Evolutionary conservation across 2,329 filamentous ascomycete genomes (phyloP), one percentile per base, ranked within the genome.

Genomic region (Oidium heveae): DNA sequence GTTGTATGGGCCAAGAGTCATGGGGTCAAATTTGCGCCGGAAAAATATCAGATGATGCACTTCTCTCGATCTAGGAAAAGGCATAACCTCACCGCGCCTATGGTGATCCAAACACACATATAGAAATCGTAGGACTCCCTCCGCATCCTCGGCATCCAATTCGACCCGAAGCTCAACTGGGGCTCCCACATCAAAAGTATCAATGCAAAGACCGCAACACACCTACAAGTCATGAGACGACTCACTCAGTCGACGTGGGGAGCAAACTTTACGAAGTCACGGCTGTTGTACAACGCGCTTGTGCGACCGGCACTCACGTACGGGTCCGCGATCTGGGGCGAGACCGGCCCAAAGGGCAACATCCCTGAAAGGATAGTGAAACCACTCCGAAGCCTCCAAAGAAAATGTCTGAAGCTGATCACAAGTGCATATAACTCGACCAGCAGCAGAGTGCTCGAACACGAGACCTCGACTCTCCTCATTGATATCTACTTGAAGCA

Each of bases 181-280:
- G 20, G 50, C n/a, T 18, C 32, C 1, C 50, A 52, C 34, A 15
- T 52, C 10, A 52, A 52, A 22, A 52, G 18, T 36, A 37, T 52
- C 18, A 10, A 37, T 22, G 33, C 16, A 15, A 52, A 24, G 34
- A n/a, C 33, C 20, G 50, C 18, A 20, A 20, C 32, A n/a, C 33
- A 37, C 5, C n/a, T 52, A 22, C 33, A 52, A 32, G 16, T 37
- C 6, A 37, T 52, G 33, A 52, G 50, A 37, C 37, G 50, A 39
- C 50, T 52, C n/a, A 39, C 50, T 15, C 50, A 52, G 34, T 52
- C 32, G n/a, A 52, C 50, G 34, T 52, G 50, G 50, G 32, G 33
- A 37, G 50, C 50, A 20, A 52, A 16, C 12, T 52, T 52, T 32
- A 13, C 24, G 12, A 52, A 52, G 34, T n/a, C n/a, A n/a, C n/a